Percentiles rank a stretch among this genome's conserved stretches.
phyloP scores from a whole-genome alignment of 2,329 filamentous ascomycete genomes.

The Epicoccum nigrum region DNA sequence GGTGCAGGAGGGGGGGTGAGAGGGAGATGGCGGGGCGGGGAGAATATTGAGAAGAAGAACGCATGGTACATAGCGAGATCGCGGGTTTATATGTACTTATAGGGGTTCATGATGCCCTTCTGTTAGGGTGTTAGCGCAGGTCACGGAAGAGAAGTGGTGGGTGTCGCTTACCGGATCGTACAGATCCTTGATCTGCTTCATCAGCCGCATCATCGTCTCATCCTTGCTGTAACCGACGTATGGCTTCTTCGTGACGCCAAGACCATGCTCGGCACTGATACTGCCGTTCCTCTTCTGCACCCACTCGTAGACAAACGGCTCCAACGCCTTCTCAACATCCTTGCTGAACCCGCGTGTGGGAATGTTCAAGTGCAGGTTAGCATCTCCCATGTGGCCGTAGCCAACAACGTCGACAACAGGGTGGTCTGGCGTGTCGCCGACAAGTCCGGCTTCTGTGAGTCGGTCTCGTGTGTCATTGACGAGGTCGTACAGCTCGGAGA shows the following conservation, averaged over 20 bases:
- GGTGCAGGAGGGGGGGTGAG: not conserved
- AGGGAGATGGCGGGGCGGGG: not conserved
- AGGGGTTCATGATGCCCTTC: slow-evolving; percentile 99
- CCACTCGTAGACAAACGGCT: slow-evolving; percentile 98
- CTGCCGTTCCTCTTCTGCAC: slow-evolving; percentile 85
- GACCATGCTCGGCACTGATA: slow-evolving; percentile 94
- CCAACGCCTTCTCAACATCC: slow-evolving; percentile 81
- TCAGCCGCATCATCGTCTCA: slow-evolving; percentile 83
- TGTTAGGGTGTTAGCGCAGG: slow-evolving; percentile 47
- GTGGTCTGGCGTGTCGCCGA: slow-evolving; percentile 72
- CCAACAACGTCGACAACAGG: slow-evolving; percentile 91
- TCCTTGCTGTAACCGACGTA: slow-evolving; percentile 93
- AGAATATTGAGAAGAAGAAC: not conserved
- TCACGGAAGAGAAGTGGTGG: not conserved
- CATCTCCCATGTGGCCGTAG: slow-evolving; percentile 98
- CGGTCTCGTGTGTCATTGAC: slow-evolving; percentile 83
- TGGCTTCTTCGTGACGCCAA: slow-evolving; percentile 94
- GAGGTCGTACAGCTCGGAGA: slow-evolving; percentile 83
- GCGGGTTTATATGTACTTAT: slow-evolving; percentile 78
- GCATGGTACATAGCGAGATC: slow-evolving; percentile 9
- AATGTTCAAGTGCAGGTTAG: slow-evolving; percentile 93
- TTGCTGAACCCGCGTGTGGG: slow-evolving; percentile 83
- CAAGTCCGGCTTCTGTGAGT: slow-evolving; percentile 74
- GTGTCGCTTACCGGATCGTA: slow-evolving; percentile 82
- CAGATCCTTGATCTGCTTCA: slow-evolving; percentile 92